Evolutionary conservation across 139 green algal genomes (phyloP), one percentile per base, ranked within the genome.

Genomic region (Micromonas pusilla): DNA sequence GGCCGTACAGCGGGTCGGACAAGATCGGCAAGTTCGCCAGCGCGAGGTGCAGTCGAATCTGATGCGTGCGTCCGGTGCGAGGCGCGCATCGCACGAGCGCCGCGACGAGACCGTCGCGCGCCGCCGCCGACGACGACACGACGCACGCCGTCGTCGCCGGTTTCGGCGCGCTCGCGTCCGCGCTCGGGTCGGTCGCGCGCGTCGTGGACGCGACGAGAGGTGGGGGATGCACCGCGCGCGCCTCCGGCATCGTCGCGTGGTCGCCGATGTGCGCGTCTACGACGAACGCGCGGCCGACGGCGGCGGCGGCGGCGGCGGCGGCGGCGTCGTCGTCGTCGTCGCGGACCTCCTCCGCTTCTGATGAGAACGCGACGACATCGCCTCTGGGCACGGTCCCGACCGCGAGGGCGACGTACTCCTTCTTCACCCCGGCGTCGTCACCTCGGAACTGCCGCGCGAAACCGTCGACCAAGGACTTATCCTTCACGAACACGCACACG

Each of bases 401-500:
- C 0, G 9, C 23, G 4, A 81, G 52, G 4, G 77, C 77, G 31
- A 81, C 67, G 30, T 81, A 81, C 4, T 33, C 70, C 66, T 81
- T 81, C 2, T 34, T 60, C 19, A 52, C 63, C 26, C 71, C 30
- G 52, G 30, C 34, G 13, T 53, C 30, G 2, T 39, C 23, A 1
- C n/a, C 30, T 19, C 53, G 31, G 70, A 85, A 85, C 34, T 81
- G 66, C 70, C 9, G 13, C 31, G 77, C 52, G 3, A 85, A 32
- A 6, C 28, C 34, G 36, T 37, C 53, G 0, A 60, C 66, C 25
- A 62, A 57, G 5, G 20, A 30, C 30, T 39, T 70, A 32, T 54
- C 71, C 37, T 85, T 85, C 28, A 71, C 74, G 38, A 81, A 79
- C 60, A 85, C 34, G 6, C 33, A 25, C 5, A 85, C 76, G 3